A percentile compares a stretch with the other conserved stretches of the same genome.
Conservation (phyloP, 1,139 yeast genomes). For the Geotrichum phurueaensis region DNA sequence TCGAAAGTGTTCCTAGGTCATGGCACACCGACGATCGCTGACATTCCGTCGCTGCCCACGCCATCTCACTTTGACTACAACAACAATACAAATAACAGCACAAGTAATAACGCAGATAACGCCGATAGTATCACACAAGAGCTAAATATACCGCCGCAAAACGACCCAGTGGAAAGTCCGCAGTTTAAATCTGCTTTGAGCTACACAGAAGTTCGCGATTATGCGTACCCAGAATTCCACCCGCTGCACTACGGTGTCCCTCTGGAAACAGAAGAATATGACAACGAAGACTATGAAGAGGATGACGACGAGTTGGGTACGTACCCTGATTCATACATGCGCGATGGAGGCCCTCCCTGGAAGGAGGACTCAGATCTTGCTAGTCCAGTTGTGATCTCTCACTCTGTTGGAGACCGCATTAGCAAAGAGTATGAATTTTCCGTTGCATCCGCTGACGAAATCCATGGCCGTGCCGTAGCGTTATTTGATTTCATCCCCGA, state of each 20-base stretch:
- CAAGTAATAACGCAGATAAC: background rate
- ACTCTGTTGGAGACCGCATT: constrained; percentile 30
- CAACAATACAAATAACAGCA: background rate
- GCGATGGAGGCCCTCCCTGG: constrained; percentile 35
- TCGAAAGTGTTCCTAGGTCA: constrained; percentile 5
- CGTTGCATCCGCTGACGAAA: constrained; percentile 36
- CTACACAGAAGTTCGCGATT: constrained; percentile 57
- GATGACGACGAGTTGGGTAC: background rate
- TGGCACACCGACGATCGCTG: background rate
- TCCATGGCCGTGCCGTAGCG: constrained; percentile 68
- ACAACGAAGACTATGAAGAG: constrained; percentile 1
- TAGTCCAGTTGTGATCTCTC: constrained; percentile 26
- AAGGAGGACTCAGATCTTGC: constrained; percentile 31
- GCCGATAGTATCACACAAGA: background rate
- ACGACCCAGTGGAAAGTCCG: background rate
- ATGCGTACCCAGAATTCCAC: constrained; percentile 62
- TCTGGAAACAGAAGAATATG: constrained; percentile 12
- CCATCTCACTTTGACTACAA: background rate
- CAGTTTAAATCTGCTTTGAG: constrained; percentile 30
- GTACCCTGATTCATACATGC: constrained; percentile 16
- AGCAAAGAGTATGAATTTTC: constrained; percentile 34
- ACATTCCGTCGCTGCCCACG: constrained; percentile 12
- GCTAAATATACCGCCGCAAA: background rate
- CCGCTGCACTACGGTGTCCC: constrained; percentile 59
- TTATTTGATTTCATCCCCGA: constrained; percentile 87